Conservation (phyloP, 352 stramenopile species). For the Globisporangium polare region DNA sequence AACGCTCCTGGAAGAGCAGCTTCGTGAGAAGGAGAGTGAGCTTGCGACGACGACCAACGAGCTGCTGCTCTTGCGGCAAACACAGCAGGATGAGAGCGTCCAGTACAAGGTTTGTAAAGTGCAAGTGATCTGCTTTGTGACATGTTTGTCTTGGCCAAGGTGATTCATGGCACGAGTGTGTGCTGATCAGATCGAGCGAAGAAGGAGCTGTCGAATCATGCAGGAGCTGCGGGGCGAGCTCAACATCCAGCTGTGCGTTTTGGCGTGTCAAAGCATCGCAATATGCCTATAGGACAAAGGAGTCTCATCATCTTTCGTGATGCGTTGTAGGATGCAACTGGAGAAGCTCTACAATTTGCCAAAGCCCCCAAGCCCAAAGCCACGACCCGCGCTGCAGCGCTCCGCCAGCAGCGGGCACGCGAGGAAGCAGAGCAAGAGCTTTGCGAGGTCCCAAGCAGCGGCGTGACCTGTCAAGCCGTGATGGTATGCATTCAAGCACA, state of each 20-base stretch:
- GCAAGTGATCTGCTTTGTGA: neutral
- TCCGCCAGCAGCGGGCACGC: constrained; percentile 5
- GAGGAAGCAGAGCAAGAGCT: constrained; percentile 5
- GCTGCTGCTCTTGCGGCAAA: constrained; percentile 10
- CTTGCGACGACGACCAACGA: constrained; percentile 10
- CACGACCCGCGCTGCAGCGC: constrained; percentile 4
- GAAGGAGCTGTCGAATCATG: constrained; percentile 19
- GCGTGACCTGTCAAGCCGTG: neutral
- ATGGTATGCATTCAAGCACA: neutral
- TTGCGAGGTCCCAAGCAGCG: constrained; percentile 7
- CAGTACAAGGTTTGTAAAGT: constrained; percentile 15
- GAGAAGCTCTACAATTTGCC: constrained; percentile 18
- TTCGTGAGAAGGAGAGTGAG: constrained; percentile 13
- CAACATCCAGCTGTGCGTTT: constrained; percentile 17
- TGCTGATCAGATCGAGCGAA: constrained; percentile 18
- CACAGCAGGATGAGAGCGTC: constrained; percentile 15
- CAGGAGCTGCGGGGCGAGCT: constrained; percentile 23
- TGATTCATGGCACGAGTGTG: too few relatives aligned
- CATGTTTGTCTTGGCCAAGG: neutral
- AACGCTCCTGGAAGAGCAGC: neutral
- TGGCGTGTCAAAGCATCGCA: neutral
- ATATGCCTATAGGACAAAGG: neutral
- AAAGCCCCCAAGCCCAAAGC: constrained; percentile 2
- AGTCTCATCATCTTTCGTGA: neutral
- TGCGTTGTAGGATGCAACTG: constrained; percentile 11